Evolutionary conservation across 1,284 basidiomycete species (phyloP).

Genomic region (Afroboletus lepidellus): DNA sequence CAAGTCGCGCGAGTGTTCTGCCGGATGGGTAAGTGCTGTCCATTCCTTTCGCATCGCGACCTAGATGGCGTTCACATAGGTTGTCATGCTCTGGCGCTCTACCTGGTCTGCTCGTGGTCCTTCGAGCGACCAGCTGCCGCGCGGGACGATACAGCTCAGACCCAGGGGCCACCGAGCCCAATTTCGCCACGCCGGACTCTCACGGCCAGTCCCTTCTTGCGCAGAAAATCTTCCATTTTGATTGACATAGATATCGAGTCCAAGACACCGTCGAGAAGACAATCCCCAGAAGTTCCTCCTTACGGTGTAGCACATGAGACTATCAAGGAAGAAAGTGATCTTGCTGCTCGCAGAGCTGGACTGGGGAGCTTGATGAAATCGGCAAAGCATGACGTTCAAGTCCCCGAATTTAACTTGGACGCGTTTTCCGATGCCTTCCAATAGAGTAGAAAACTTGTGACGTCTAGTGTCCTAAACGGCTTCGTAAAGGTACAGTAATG

Average conservation of each 20-base stretch:
- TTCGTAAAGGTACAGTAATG: slow-evolving; percentile 16
- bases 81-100: slow-evolving; percentile 87
- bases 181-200: slow-evolving; percentile 46
- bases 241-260: slow-evolving; percentile 86
- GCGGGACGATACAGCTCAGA: background rate
- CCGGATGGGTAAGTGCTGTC: slow-evolving; percentile 75
- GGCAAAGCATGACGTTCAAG: slow-evolving; percentile 82
- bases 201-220: slow-evolving; percentile 51
- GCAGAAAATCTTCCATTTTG: slow-evolving; percentile 68
- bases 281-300: slow-evolving; percentile 43
- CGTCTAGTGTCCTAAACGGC: slow-evolving; percentile 5
- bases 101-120: slow-evolving; percentile 86
- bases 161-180: slow-evolving; percentile 39
- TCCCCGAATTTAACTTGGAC: slow-evolving; percentile 84
- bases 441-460: background rate
- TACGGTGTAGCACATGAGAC: slow-evolving; percentile 29
- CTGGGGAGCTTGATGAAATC: slow-evolving; percentile 82
- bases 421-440: slow-evolving; percentile 41
- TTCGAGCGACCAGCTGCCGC: slow-evolving; percentile 71
- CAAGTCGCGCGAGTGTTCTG: slow-evolving; percentile 91
- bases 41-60: background rate
- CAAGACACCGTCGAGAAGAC: slow-evolving; percentile 55
- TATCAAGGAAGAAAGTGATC: slow-evolving; percentile 52
- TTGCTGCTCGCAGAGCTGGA: slow-evolving; percentile 66
- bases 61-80: slow-evolving; percentile 47